Base-by-base conservation (phyloP, 768 basidiomycete species). In the Pisolithus orientalis region DNA sequence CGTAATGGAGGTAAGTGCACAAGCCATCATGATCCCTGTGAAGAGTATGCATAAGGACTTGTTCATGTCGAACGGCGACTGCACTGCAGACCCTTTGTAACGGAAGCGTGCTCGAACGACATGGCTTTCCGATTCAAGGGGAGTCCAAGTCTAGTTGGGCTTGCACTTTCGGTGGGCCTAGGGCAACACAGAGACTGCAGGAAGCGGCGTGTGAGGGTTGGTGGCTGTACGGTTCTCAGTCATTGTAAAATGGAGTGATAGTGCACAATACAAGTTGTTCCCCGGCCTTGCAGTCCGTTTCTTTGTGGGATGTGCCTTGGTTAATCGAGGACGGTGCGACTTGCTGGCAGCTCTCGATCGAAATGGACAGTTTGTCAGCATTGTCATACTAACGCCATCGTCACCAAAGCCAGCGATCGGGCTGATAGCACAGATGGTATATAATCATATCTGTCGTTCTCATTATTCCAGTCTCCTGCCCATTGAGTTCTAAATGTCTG, bases 71-170 rank as follows among this genome's bases (percentile, higher is more conserved):
- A 34, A 24, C 32, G 21, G 9, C 21, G 25, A 25, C 17, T 39
- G 28, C 27, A 37, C 62, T n/a, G 32, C 34, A 11, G 49, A 86
- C 88, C 87, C 79, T 92, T 91, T 3, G 88, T 82, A 37, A 92
- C 83, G n/a, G 83, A 75, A 28, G 89, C 89, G 78, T 91, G 73
- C 62, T 89, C 85, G 61, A 90, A 90, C 25, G 87, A 88, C 87
- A 88, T 88, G 52, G 17, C 37, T 39, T 39, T 39, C 6, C 28
- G 4, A 16, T 44, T 31, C 13, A 29, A 21, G 44, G 7, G 10
- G 7, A 3, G 1, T 11, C 9, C 34, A 13, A 14, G 34, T 42
- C 40, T 13, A 21, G 17, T 42, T 21, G 40, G 34, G 34, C 13
- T 34, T 34, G 13, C 4, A 14, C 13, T 34, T 14, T 13, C 34